Base-by-base conservation (phyloP, 1,139 yeast species). In the Zygoascus hellenicus region DNA sequence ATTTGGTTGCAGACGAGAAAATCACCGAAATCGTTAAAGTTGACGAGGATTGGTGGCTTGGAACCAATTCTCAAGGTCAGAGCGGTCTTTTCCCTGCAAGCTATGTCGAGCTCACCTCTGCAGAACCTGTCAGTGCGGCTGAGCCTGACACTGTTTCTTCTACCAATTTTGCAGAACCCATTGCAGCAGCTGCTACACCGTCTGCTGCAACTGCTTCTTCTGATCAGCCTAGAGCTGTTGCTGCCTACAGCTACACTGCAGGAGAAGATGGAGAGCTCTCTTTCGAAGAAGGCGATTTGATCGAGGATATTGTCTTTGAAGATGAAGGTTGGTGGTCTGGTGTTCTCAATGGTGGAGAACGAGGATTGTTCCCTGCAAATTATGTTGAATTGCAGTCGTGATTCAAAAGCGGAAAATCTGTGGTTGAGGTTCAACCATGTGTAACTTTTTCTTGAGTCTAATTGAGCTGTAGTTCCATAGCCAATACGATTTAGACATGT, bases 261-360 rank as follows among this genome's bases (percentile, higher is more conserved):
- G 82, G 82, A 33, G 97, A 90, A 65, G 95, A 84, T 54, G 92
- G 90, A 60, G 98, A 92, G 67, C 73, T 92, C 50, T 77, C 81
- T 2, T 87, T 87, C 65, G 77, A 71, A 31, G 96, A 87, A 62
- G 95, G 94, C 44, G 97, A 88, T 56, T 59, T 74, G 52, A 88
- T 92, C 55, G 70, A 80, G 16, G 86, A 88, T 52, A 85, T 92
- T 53, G 95, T 88, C 56, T 84, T 87, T 65, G 85, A 86, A 13
- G 96, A 89, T 58, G 96, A 87, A 45, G 96, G 88, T 61, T 92
- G 98, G 98, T 92, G 97, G 97, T 74, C 83, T 50, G 98, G 98
- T 43, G 81, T 81, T 57, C 69, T 79, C 50, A 67, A 80, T 37
- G 96, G 96, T 38, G 84, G 36, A n/a, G 22, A 13, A 9, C 74